Evolutionary conservation across 2,329 filamentous ascomycete species (phyloP), one percentile per base, ranked within the genome.

Genomic region (Colletotrichum sp.): DNA sequence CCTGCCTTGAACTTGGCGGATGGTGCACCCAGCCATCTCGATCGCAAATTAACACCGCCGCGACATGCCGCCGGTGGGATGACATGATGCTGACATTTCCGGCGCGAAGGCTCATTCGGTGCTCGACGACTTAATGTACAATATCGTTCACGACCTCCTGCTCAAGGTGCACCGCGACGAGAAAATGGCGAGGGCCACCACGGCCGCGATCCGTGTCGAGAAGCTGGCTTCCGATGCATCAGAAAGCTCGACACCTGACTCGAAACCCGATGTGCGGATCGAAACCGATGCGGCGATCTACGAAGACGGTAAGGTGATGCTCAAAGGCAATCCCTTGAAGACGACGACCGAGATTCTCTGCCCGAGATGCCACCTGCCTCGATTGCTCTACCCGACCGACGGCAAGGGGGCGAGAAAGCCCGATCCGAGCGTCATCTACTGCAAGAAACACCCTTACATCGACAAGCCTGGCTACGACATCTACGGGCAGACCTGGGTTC

Each of bases 401-500:
- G 93, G 93, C 79, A 93, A 91, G 80, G 93, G 93, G 62, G 89
- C 92, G 15, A 86, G 86, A 80, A 92, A 92, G 81, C 92, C 92
- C 59, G 91, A 93, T 74, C 94, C 94, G 0, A 88, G 89, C 78
- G 87, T 93, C 79, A 91, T 93, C 79, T 96, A 96, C 88, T 96
- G 95, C 89, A 95, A 95, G 84, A 92, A 93, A 78, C 92, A 94
- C 77, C 94, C 94, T 1, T 96, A 94, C 87, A 94, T 95, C 77
- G 92, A 95, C 79, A 93, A 94, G 82, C 89, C 92, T 3, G 94
- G 94, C 76, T 94, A 93, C 85, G 94, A 96, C 84, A 95, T 96
- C 78, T 96, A 96, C 84, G 94, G 94, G 67, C 95, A 96, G 84
- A 95, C 93, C 32, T 96, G 95, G 90, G 93, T 95, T 16, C 92